Evolutionary conservation across 2,329 filamentous ascomycete species (phyloP), one percentile per base, ranked within the genome.

Genomic region (Xylaria multiplex): DNA sequence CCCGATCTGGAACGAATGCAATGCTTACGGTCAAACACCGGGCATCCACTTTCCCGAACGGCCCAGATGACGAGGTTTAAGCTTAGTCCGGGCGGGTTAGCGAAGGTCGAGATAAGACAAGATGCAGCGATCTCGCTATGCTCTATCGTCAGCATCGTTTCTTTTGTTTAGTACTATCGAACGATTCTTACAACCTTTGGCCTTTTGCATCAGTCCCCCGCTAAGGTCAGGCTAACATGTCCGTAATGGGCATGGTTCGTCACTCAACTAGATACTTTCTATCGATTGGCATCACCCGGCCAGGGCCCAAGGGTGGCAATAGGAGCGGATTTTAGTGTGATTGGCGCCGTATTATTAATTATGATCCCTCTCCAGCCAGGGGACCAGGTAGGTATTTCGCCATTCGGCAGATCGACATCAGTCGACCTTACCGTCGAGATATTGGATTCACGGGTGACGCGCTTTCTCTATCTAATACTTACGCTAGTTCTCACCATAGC

Each of bases 131-230:
- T 59, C 58, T 62, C 35, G 53, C 62, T 45, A 13, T 62, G 27
- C 57, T 58, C 43, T 57, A 53, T 57, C 62, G 57, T 59, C 30
- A 62, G 45, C 50, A 42, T 19, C 48, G 27, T 63, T 69, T 67
- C 58, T 65, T 67, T 69, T 69, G 65, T 35, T 58, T 46, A 57
- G 59, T 67, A 65, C 64, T 69, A 69, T 69, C 67, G 65, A 69
- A 66, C 64, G 59, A 66, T 61, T 66, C 64, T 66, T 40, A 59
- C 59, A 59, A 64, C 56, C 60, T 57, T 60, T 67, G 45, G 30
- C 16, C 55, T 50, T 64, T 64, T 67, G 49, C 61, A 40, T 56
- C 59, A 59, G 43, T 60, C 64, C 59, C 66, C 63, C 49, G 52
- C 59, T 66, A 46, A 58, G 49, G 56, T 48, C 49, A 52, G 59